Evolutionary conservation across 352 stramenopile genomes (phyloP), one percentile per base, ranked within the genome.

Genomic region (Globisporangium uncinulatum): DNA sequence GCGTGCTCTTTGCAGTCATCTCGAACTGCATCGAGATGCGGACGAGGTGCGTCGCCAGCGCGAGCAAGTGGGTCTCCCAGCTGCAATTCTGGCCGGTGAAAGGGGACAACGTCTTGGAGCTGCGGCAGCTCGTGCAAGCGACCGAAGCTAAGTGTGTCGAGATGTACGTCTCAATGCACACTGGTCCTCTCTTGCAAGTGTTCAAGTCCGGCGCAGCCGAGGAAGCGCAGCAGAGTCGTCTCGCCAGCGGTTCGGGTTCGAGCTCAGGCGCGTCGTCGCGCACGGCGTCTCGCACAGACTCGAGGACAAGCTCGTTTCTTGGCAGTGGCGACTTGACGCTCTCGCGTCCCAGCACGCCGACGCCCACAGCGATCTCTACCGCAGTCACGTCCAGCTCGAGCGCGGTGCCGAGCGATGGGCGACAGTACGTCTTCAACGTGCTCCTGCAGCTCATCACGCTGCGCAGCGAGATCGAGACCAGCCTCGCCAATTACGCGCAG

Each of bases 401-500:
- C 34, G 24, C 24, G 4, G 70, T 73, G 32, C 76, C 74, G 3
- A 77, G 74, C 6, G 76, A 90, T 34, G 76, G 71, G 11, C 78
- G 80, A 0, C 82, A 90, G 56, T 92, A 94, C 56, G 74, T 94
- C 0, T 92, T 94, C 53, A 86, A 86, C 51, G 76, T 94, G 36
- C 71, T 92, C 3, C 50, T 92, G 41, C 76, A 88, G 55, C 65
- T 94, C 17, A 88, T 94, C 54, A 86, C 74, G 15, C 47, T 90
- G 43, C 76, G 80, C 29, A 86, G 78, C 48, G 79, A 92, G 39
- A 63, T 92, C 9, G 80, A 92, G 54, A 83, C 67, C 39, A 83
- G 76, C 50, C 65, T 94, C n/a, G 70, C 69, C 5, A 67, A 67
- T n/a, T 84, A 74, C 37, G 47, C 75, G 11, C 71, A 81, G 52